Conservation (phyloP, 2,329 filamentous ascomycete species). For the Pseudocercospora fuligena region DNA sequence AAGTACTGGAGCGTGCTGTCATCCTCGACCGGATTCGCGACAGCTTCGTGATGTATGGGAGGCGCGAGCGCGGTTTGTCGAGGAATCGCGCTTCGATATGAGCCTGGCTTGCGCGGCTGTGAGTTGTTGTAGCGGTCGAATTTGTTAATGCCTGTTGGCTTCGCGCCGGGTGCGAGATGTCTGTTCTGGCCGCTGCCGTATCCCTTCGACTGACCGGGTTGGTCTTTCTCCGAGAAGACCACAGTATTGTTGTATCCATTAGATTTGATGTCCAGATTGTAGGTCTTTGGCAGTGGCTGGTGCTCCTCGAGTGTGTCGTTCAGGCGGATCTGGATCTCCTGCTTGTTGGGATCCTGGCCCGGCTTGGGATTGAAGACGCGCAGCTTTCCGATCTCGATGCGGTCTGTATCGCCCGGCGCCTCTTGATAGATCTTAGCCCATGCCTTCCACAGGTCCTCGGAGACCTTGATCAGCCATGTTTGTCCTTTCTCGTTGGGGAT, state of each 20-base stretch:
- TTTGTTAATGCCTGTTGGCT: conserved; percentile 31
- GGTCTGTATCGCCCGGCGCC: conserved; percentile 42
- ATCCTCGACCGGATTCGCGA: conserved; percentile 71
- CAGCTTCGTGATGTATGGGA: conserved; percentile 75
- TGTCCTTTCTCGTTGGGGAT: conserved; percentile 30
- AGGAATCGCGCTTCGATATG: conserved; percentile 46
- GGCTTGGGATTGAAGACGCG: conserved; percentile 46
- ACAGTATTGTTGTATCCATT: conserved; percentile 80
- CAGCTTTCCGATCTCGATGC: conserved; percentile 76
- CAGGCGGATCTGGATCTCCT: conserved; percentile 70
- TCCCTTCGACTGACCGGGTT: conserved; percentile 62
- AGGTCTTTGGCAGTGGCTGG: conserved; percentile 81
- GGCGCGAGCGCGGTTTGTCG: conserved; percentile 80
- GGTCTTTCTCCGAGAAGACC: conserved; percentile 90
- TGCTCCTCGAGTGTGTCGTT: conserved; percentile 68
- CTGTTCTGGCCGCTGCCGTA: conserved; percentile 25
- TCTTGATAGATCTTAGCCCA: conserved; percentile 79
- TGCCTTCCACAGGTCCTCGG: conserved; percentile 78
- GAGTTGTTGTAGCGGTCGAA: conserved; percentile 28
- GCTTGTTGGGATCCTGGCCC: conserved; percentile 27
- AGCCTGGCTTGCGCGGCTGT: conserved; percentile 31
- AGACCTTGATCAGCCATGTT: conserved; percentile 75
- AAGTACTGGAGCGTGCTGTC: conserved; percentile 66
- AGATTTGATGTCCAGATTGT: conserved; percentile 74
- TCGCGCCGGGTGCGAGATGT: conserved; percentile 22